Conservation (phyloP, 2,329 filamentous ascomycete species). For the Sphaerostilbella broomeana region DNA sequence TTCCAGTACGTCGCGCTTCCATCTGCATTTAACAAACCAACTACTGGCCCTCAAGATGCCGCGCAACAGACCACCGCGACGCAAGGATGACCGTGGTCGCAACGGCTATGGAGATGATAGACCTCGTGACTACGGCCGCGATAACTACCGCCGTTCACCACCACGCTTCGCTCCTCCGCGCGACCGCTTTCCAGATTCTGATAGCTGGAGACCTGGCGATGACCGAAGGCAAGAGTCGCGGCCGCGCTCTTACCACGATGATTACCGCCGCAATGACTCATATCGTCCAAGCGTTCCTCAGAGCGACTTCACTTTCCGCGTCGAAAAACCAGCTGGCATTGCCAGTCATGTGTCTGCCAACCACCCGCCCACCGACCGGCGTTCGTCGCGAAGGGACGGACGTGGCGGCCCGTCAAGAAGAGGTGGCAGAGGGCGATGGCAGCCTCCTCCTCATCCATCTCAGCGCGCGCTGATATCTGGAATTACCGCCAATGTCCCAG, state of each 20-base stretch:
- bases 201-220: conserved; percentile 26
- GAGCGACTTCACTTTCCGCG: conserved; percentile 51
- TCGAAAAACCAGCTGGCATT: conserved; percentile 46
- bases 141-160: conserved; percentile 9
- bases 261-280: conserved; percentile 21
- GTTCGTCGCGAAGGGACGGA: conserved; percentile 20
- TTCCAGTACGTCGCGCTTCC: background rate
- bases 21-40: background rate
- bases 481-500: conserved; percentile 33
- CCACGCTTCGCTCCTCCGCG: conserved; percentile 10
- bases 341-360: conserved; percentile 25
- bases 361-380: conserved; percentile 16
- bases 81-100: conserved; percentile 11
- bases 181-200: conserved; percentile 19
- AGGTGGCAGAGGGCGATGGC: conserved; percentile 27
- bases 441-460: conserved; percentile 35
- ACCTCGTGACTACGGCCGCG: conserved; percentile 11
- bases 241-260: conserved; percentile 18
- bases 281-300: conserved; percentile 30
- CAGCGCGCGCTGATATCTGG: conserved; percentile 45
- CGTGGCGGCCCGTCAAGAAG: conserved; percentile 21
- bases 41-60: conserved; percentile 1
- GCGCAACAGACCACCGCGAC: conserved; percentile 7
- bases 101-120: conserved; percentile 14
- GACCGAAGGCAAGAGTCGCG: conserved; percentile 18